phyloP scores from a whole-genome alignment of 2,329 filamentous ascomycete genomes.

The Arthrinium puccinioides region DNA sequence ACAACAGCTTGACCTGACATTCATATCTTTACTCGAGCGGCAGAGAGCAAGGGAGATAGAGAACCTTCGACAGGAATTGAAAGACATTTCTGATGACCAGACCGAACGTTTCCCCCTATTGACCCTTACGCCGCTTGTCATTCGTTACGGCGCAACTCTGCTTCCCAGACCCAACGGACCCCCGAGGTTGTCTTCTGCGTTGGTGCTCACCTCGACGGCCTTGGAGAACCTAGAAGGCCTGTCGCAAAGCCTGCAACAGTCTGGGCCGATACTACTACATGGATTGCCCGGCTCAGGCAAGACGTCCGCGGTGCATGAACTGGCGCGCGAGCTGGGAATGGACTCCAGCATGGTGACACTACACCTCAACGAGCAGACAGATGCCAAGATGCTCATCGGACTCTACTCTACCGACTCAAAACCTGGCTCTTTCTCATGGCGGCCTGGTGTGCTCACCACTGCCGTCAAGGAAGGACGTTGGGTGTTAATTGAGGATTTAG shows the following conservation, averaged over 20 bases:
- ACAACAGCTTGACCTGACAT: slow-evolving; percentile 67
- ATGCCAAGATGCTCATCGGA: slow-evolving; percentile 92
- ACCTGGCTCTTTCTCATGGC: slow-evolving; percentile 87
- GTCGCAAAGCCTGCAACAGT: slow-evolving; percentile 57
- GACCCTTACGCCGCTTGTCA: slow-evolving; percentile 51
- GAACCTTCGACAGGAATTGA: slow-evolving; percentile 31
- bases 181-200: slow-evolving; percentile 36
- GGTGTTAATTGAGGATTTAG: slow-evolving; percentile 95
- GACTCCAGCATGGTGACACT: slow-evolving; percentile 82
- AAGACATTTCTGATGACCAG: slow-evolving; percentile 13
- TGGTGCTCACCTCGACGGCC: slow-evolving; percentile 69
- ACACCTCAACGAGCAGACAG: slow-evolving; percentile 95
- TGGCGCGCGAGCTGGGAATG: slow-evolving; percentile 73
- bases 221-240: slow-evolving; percentile 63
- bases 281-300: slow-evolving; percentile 86
- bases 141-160: slow-evolving; percentile 58
- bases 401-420: slow-evolving; percentile 86
- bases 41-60: slow-evolving; percentile 40
- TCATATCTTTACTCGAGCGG: slow-evolving; percentile 55
- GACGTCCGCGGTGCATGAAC: slow-evolving; percentile 75
- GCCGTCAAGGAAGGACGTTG: slow-evolving; percentile 91
- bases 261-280: slow-evolving; percentile 70
- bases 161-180: slow-evolving; percentile 55
- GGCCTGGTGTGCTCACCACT: slow-evolving; percentile 84
- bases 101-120: slow-evolving; percentile 22